Evolutionary conservation across 2,329 filamentous ascomycete genomes (phyloP).

Genomic region (Ophiostoma piceae): DNA sequence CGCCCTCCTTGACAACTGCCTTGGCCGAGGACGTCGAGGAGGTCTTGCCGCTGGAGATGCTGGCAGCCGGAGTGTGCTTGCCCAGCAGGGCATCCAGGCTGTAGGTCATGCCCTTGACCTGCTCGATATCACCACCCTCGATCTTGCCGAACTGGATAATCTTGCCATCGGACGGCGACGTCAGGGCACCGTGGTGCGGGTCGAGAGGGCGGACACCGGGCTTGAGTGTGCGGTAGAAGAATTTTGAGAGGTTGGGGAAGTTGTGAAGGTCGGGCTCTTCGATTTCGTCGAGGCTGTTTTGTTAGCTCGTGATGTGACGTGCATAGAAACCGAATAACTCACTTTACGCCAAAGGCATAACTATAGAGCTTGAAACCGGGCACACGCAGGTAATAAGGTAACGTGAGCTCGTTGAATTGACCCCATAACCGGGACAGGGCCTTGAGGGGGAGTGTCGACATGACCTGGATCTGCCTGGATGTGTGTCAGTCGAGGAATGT

Average conservation of each 20-base stretch:
- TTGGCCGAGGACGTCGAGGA: conserved; percentile 15
- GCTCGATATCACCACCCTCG: conserved; percentile 89
- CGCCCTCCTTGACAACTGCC: conserved; percentile 32
- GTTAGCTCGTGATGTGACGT: not conserved
- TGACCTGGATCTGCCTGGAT: conserved; percentile 74
- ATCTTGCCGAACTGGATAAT: conserved; percentile 90
- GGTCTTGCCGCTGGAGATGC: conserved; percentile 41
- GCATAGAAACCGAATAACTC: conserved; percentile 27
- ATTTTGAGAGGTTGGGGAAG: conserved; percentile 89
- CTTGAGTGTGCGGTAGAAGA: conserved; percentile 95
- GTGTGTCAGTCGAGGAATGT: conserved; percentile 5
- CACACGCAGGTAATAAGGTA: conserved; percentile 81
- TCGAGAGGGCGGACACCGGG: conserved; percentile 82
- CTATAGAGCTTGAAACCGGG: conserved; percentile 91
- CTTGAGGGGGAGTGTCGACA: conserved; percentile 89
- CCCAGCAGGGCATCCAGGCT: conserved; percentile 89
- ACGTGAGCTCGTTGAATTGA: conserved; percentile 79
- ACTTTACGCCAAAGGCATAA: conserved; percentile 84
- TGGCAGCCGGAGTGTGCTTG: conserved; percentile 52
- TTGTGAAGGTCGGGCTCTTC: conserved; percentile 80
- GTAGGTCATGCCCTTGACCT: conserved; percentile 98
- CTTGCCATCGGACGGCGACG: conserved; percentile 86
- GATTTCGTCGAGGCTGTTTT: conserved; percentile 70
- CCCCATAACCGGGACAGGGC: conserved; percentile 87
- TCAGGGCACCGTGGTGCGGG: conserved; percentile 68